Conservation (phyloP, 148 eudicot genomes). For the Silene conica region DNA sequence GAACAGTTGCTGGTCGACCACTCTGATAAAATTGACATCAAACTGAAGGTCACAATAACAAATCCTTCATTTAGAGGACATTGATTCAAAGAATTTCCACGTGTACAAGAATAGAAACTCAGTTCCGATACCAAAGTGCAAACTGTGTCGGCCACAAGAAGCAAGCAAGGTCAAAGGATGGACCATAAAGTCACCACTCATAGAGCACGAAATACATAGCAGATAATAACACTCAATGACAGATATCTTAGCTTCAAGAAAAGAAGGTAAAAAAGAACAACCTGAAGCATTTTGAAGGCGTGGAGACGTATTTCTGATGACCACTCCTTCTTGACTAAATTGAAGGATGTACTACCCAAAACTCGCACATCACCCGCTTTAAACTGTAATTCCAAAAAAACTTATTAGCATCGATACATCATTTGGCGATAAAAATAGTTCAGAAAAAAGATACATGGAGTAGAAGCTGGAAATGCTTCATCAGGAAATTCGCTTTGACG, state of each 20-base stretch:
- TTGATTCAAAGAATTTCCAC: neutral
- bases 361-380: slow-evolving; percentile 83
- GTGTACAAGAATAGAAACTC: neutral
- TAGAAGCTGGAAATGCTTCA: neutral
- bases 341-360: slow-evolving; percentile 73
- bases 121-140: neutral
- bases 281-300: slow-evolving; percentile 97
- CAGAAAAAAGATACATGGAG: slow-evolving; percentile 5
- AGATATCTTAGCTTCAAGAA: slow-evolving; percentile 3
- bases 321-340: slow-evolving; percentile 85
- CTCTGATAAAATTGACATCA: neutral
- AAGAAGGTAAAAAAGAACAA: slow-evolving; percentile 15
- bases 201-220: neutral
- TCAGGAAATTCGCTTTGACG: slow-evolving; percentile 6
- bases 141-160: neutral
- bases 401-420: slow-evolving; percentile 2
- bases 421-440: neutral
- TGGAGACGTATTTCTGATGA: slow-evolving; percentile 89
- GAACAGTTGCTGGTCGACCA: neutral
- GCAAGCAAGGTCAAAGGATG: neutral
- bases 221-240: neutral
- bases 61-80: neutral
- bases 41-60: neutral
- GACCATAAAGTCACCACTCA: neutral
- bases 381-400: slow-evolving; percentile 41